A percentile compares a stretch with the other conserved stretches of the same genome.
Conservation (phyloP, 2,329 filamentous ascomycete genomes). For the Dryadomyces quercivorus region DNA sequence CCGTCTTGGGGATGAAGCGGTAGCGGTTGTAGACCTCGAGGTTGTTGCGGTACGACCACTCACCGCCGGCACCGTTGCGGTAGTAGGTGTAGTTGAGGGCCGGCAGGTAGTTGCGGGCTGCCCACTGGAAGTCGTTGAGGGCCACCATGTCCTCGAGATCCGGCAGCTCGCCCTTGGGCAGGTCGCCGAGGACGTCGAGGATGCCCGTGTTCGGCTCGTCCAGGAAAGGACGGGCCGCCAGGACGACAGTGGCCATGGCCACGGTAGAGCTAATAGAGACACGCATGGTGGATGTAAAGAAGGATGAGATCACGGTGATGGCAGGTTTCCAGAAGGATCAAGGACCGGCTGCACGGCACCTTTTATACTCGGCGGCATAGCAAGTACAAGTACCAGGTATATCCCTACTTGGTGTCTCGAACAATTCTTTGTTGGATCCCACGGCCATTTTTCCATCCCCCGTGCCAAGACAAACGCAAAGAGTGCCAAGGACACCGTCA, state of each 20-base stretch:
- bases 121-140: conserved; percentile 20
- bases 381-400: too few species aligned
- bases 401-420: too few species aligned
- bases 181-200: conserved; percentile 20
- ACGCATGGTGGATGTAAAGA: conserved; percentile 14
- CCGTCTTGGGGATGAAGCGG: conserved; percentile 32
- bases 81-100: conserved; percentile 49
- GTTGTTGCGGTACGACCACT: conserved; percentile 45
- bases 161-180: conserved; percentile 1
- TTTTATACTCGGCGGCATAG: too few species aligned
- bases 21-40: conserved; percentile 39
- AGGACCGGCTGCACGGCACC: too few species aligned
- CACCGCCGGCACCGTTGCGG: conserved; percentile 40
- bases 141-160: conserved; percentile 25
- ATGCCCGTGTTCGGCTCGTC: conserved; percentile 35
- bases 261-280: conserved; percentile 26
- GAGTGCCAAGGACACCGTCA: too few species aligned
- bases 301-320: too few species aligned
- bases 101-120: conserved; percentile 55
- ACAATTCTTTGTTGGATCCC: too few species aligned
- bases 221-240: conserved; percentile 30
- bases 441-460: too few species aligned
- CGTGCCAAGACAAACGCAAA: too few species aligned
- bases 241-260: conserved; percentile 24
- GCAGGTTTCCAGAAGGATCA: too few species aligned